Percentiles rank a stretch among this genome's conserved stretches.
These are phyloP conservation scores for Pelargonium myrrhifolium DNA, from an alignment of 441 rosid genomes.

Conservation along the genomic window DNA sequence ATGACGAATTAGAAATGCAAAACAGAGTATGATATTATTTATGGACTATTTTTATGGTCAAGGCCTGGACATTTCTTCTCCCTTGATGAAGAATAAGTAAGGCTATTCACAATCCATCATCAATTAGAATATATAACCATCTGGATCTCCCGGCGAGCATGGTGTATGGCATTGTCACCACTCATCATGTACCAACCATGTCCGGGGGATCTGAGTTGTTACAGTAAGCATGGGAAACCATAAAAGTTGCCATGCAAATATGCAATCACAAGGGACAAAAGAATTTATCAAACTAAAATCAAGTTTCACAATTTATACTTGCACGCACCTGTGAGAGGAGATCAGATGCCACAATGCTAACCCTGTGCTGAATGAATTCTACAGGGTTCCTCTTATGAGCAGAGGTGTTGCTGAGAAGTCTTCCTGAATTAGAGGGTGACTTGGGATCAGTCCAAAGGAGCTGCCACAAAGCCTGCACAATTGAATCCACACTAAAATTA, in stretches of 20 bases:
- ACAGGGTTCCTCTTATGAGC: slow-evolving; percentile 43
- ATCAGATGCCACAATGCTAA: slow-evolving; percentile 69
- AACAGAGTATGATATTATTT: slow-evolving; percentile 1
- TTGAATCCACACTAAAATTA: background rate
- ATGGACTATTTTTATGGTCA: background rate
- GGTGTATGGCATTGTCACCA: background rate
- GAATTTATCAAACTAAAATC: slow-evolving; percentile 11
- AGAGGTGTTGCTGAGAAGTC: slow-evolving; percentile 31
- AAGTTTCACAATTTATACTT: slow-evolving; percentile 11
- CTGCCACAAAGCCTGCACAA: slow-evolving; percentile 90
- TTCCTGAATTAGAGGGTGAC: slow-evolving; percentile 40
- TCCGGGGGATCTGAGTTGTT: background rate
- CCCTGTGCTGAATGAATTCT: slow-evolving; percentile 64
- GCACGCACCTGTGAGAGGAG: slow-evolving; percentile 84
- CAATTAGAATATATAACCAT: too few relatives aligned
- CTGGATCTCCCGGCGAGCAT: background rate
- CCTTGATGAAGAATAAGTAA: background rate
- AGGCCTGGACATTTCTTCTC: background rate
- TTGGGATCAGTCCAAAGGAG: slow-evolving; percentile 77
- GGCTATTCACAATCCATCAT: background rate
- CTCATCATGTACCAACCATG: background rate
- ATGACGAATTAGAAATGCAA: slow-evolving; percentile 18
- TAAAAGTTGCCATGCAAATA: background rate
- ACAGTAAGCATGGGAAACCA: slow-evolving; percentile 10
- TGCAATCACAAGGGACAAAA: background rate